Percentiles rank a stretch among this genome's conserved stretches.
Conservation (phyloP, 176 grass and related monocot species). For the Alloteropsis semialata region DNA sequence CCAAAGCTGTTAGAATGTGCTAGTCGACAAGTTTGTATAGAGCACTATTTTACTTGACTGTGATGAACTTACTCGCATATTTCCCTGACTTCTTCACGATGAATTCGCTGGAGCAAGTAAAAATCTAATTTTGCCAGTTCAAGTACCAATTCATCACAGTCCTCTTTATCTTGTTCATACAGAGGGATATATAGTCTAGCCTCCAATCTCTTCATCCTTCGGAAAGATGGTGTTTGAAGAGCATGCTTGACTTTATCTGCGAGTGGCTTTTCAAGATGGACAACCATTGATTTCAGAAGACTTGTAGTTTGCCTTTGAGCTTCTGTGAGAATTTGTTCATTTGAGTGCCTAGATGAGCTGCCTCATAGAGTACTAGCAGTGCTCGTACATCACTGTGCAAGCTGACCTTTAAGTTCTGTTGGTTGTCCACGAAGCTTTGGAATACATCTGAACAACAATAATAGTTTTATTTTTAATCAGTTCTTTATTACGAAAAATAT, state of each 20-base stretch:
- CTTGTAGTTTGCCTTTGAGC: not conserved
- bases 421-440: not conserved
- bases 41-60: not conserved
- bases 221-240: conserved; percentile 9
- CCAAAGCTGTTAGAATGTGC: not conserved
- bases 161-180: conserved; percentile 20
- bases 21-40: not conserved
- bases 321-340: not conserved
- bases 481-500: not conserved
- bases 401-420: not conserved
- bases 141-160: not conserved
- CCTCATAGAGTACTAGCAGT: conserved; percentile 16
- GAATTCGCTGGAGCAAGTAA: not conserved
- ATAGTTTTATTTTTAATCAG: not conserved
- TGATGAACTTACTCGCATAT: conserved; percentile 23
- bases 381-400: not conserved
- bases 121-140: conserved; percentile 14
- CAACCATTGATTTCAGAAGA: not conserved
- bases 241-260: not conserved
- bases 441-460: not conserved
- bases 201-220: conserved; percentile 27
- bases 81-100: conserved; percentile 15
- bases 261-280: not conserved
- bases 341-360: conserved; percentile 18
- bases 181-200: conserved; percentile 30